Base-by-base conservation (phyloP, 805 yeast species). In the Candida mattraensis region DNA sequence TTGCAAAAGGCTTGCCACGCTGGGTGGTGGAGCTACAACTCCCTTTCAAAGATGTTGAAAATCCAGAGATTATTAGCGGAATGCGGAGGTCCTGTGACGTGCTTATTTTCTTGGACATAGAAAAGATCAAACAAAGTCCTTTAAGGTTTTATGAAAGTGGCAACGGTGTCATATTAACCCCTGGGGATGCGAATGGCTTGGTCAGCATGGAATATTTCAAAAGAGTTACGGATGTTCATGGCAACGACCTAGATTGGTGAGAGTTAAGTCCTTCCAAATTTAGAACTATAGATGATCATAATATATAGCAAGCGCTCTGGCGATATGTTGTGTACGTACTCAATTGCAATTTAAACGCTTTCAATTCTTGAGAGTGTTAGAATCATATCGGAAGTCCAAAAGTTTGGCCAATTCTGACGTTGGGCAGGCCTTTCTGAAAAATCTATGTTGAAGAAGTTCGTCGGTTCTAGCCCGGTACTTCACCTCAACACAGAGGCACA, bases 401-500 rank as follows among this genome's bases (percentile, higher is more conserved):
- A 85, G 63, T 3, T 74, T 66, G 2, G 82, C 73, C 53, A 85
- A 64, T 36, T 75, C 85, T 4, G 66, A 66, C 15, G 82, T 72
- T 11, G 67, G 66, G 37, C 88, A 82, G 7, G 84, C 78, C 63
- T 72, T 72, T 39, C 70, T 72, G 40, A 85, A 74, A 53, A 84
- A 85, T 33, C 76, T 72, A 55, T 89, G 96, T 40, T 76, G 79
- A 24, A 93, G 66, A 35, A 93, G 69, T 57, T 91, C 97, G 50
- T 83, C 88, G 5, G 98, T 87, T 12, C 83, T 75, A 1, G 98
- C 98, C 50, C 99, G 76, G 54, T 83, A 83, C 51, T 84, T 76
- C 27, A 88, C 96, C 60, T 94, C 98, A 23, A 91, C 98, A 63
- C 96, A 87, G 17, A 93, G 69, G 66, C 98, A 88, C 44, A 88